These are phyloP conservation scores for Trichoderma sp. DNA, from an alignment of 2,329 filamentous ascomycete species.

Conservation along the genomic window DNA sequence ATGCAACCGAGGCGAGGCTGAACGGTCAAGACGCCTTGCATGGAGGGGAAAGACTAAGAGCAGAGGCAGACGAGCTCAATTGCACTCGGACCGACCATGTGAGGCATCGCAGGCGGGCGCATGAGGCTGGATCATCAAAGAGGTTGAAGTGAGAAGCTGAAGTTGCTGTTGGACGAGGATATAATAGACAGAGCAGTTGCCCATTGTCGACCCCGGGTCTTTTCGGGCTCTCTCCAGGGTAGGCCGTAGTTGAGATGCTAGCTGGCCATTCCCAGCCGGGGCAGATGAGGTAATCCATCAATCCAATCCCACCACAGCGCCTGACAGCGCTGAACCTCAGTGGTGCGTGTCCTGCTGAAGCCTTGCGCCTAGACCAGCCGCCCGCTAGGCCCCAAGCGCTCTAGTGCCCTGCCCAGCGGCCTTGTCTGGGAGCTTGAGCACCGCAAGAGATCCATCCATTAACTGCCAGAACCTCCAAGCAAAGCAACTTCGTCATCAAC, in stretches of 20 bases:
- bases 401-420: slow-evolving; percentile 1
- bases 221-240: slow-evolving; percentile 2
- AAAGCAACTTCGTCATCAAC: slow-evolving; percentile 25
- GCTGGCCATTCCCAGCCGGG: no score
- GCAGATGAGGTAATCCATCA: slow-evolving; percentile 18
- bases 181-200: background rate
- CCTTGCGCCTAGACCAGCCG: slow-evolving; percentile 28
- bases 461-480: background rate
- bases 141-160: background rate
- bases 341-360: slow-evolving; percentile 31
- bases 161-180: background rate
- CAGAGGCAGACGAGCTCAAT: background rate
- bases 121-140: background rate
- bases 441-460: no score
- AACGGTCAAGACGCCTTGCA: slow-evolving; percentile 2
- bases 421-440: slow-evolving; percentile 25
- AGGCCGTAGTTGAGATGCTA: background rate
- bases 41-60: background rate
- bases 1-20: slow-evolving; percentile 1
- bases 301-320: background rate
- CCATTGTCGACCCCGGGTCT: background rate
- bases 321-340: background rate
- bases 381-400: slow-evolving; percentile 11
- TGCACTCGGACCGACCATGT: background rate
- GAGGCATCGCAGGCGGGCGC: background rate